Conservation (phyloP, 2,329 filamentous ascomycete genomes). For the Monosporascus sp. region DNA sequence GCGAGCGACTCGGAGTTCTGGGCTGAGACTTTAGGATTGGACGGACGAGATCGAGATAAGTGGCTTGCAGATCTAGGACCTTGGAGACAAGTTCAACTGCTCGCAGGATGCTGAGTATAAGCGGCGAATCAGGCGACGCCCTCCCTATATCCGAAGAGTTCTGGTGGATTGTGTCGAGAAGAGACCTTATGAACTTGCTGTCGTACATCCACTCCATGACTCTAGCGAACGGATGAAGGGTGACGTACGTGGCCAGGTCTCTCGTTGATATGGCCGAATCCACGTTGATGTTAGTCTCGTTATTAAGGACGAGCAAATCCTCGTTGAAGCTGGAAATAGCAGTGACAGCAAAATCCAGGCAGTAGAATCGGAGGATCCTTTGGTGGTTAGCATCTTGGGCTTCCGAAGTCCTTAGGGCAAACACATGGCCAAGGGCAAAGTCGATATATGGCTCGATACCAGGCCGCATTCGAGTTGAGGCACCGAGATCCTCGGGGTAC, state of each 20-base stretch:
- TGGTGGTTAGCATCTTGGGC: conserved; percentile 63
- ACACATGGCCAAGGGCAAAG: conserved; percentile 76
- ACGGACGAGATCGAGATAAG: conserved; percentile 83
- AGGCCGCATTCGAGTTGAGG: conserved; percentile 65
- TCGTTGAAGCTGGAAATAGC: conserved; percentile 90
- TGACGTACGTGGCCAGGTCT: conserved; percentile 73
- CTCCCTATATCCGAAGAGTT: conserved; percentile 67
- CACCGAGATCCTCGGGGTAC: conserved; percentile 81
- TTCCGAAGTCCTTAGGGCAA: conserved; percentile 62
- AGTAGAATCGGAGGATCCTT: conserved; percentile 69
- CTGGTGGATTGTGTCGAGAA: conserved; percentile 77
- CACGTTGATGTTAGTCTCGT: conserved; percentile 68
- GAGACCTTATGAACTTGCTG: conserved; percentile 72
- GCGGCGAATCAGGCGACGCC: conserved; percentile 69
- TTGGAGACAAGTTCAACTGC: conserved; percentile 80
- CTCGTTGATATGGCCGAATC: conserved; percentile 70
- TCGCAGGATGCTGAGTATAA: conserved; percentile 72
- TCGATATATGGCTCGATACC: conserved; percentile 93
- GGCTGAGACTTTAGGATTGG: conserved; percentile 67
- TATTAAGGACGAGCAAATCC: conserved; percentile 80
- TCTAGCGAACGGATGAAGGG: conserved; percentile 85
- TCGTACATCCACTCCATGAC: conserved; percentile 99
- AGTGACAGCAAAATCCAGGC: conserved; percentile 74
- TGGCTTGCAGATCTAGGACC: conserved; percentile 81
- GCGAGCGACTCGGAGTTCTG: conserved; percentile 29